phyloP scores from a whole-genome alignment of 768 basidiomycete species.

The Serendipita indica region DNA sequence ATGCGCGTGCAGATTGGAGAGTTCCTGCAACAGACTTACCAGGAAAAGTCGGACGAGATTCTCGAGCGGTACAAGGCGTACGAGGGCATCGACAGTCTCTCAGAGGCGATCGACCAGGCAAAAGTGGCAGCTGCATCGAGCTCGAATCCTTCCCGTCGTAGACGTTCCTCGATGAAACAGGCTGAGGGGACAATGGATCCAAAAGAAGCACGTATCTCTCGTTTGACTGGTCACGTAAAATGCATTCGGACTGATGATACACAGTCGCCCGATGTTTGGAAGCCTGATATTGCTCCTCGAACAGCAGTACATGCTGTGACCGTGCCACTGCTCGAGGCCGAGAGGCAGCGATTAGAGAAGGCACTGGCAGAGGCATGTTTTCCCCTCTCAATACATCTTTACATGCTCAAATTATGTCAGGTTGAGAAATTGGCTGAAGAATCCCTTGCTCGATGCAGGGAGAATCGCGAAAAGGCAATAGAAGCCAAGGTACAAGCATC shows the following conservation, averaged over 20 bases:
- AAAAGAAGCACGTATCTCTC: neutral
- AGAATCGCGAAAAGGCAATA: conserved; percentile 1
- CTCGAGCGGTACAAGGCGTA: conserved; percentile 53
- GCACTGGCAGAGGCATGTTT: conserved; percentile 25
- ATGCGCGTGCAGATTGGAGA: conserved; percentile 7
- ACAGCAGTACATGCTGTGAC: conserved; percentile 48
- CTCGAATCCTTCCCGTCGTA: neutral
- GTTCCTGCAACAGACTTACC: neutral
- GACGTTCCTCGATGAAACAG: neutral
- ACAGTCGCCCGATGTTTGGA: conserved; percentile 47
- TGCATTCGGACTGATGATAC: conserved; percentile 30
- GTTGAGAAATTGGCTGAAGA: neutral
- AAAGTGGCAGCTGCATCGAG: conserved; percentile 24
- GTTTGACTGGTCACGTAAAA: neutral
- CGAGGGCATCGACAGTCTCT: conserved; percentile 55
- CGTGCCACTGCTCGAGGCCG: conserved; percentile 39
- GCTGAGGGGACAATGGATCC: neutral
- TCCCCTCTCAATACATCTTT: neutral
- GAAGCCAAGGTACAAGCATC: neutral
- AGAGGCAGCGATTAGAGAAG: conserved; percentile 27
- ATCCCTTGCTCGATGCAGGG: neutral
- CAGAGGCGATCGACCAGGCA: conserved; percentile 54
- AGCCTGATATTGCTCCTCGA: conserved; percentile 44
- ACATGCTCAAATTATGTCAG: neutral
- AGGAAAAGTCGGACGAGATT: conserved; percentile 47